These are phyloP conservation scores for Stropharia rugosoannulata DNA, from an alignment of 768 basidiomycete species.

Conservation along the genomic window DNA sequence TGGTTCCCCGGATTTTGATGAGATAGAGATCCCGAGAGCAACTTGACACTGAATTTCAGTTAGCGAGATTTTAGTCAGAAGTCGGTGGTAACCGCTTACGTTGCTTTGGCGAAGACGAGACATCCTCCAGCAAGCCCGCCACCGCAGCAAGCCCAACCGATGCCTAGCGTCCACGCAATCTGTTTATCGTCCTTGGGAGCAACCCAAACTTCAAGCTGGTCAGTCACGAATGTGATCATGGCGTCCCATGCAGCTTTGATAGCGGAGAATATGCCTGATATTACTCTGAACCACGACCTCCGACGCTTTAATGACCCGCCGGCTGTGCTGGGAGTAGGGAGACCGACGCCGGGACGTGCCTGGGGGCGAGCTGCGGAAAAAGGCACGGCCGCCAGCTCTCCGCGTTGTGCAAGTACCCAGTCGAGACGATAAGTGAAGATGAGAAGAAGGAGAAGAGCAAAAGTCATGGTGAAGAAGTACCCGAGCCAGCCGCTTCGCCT, in stretches of 20 bases:
- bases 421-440: conserved; percentile 74
- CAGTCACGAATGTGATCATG: conserved; percentile 52
- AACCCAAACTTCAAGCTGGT: conserved; percentile 72
- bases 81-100: conserved; percentile 33
- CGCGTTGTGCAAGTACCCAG: conserved; percentile 65
- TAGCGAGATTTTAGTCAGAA: background rate
- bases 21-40: conserved; percentile 73
- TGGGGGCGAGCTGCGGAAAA: conserved; percentile 19
- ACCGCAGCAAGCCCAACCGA: conserved; percentile 92
- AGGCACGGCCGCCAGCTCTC: conserved; percentile 65
- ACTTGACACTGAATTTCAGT: conserved; percentile 57
- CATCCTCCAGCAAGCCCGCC: conserved; percentile 88
- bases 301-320: conserved; percentile 13
- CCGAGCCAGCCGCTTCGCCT: conserved; percentile 85
- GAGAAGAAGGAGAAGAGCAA: conserved; percentile 64
- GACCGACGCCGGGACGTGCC: conserved; percentile 6
- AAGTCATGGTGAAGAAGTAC: conserved; percentile 81
- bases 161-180: conserved; percentile 88
- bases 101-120: conserved; percentile 78
- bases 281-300: conserved; percentile 19
- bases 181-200: conserved; percentile 80
- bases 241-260: conserved; percentile 41
- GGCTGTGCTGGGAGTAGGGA: conserved; percentile 18
- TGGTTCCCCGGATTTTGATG: conserved; percentile 85
- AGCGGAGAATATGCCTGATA: conserved; percentile 20